Percentiles rank a stretch among this genome's conserved stretches.
These are phyloP conservation scores for Scheffersomyces segobiensis DNA, from an alignment of 1,139 yeast genomes.

Conservation along the genomic window DNA sequence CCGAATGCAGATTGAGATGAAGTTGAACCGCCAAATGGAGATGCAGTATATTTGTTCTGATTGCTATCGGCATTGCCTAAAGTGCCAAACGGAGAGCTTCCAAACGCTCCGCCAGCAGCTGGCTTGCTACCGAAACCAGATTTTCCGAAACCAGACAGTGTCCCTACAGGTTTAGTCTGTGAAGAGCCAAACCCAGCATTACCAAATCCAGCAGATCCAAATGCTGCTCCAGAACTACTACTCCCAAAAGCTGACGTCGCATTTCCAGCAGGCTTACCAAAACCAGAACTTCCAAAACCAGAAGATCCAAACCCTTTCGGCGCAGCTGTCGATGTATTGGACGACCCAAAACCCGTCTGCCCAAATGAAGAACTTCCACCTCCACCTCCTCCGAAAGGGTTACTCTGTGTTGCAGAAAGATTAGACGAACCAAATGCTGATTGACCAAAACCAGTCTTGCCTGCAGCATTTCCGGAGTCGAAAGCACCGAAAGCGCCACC, in stretches of 20 bases:
- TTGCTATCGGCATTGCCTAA: neutral
- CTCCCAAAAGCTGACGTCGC: constrained; percentile 6
- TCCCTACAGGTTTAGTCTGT: neutral
- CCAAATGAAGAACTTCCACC: constrained; percentile 21
- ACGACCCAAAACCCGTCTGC: constrained; percentile 12
- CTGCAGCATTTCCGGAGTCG: constrained; percentile 1
- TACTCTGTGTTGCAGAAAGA: neutral
- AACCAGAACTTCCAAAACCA: constrained; percentile 6
- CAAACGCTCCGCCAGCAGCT: neutral
- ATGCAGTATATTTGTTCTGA: neutral
- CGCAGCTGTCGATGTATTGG: constrained; percentile 12
- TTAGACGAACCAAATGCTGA: neutral
- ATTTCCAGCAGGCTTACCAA: constrained; percentile 4
- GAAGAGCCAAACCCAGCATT: constrained; percentile 11
- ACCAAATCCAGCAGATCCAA: constrained; percentile 16
- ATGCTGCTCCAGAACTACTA: constrained; percentile 6
- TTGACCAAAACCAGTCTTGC: constrained; percentile 3
- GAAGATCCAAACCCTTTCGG: constrained; percentile 12
- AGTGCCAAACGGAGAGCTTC: constrained; percentile 6
- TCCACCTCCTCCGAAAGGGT: constrained; percentile 15
- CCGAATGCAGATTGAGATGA: constrained; percentile 6
- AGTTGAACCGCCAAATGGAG: constrained; percentile 2
- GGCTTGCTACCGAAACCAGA: neutral
- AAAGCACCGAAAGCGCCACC: constrained; percentile 2
- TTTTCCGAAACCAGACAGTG: neutral